These are phyloP conservation scores for Guillardia theta DNA, from an alignment of 78 protist genomes.

Conservation along the genomic window DNA sequence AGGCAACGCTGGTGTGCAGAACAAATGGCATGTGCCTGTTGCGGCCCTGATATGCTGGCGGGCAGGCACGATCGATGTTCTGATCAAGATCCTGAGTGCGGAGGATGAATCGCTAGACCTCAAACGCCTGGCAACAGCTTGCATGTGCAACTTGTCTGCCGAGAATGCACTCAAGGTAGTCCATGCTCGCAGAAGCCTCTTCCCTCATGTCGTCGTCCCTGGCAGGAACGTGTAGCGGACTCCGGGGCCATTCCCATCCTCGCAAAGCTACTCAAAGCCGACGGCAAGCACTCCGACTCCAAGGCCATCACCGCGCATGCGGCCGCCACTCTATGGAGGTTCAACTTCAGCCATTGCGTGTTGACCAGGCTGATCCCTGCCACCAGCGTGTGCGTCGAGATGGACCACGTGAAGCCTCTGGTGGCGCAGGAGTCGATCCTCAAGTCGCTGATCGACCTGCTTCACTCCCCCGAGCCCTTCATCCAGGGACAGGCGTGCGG, in stretches of 20 bases:
- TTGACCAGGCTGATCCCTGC: neutral
- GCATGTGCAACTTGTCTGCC: slow-evolving; percentile 8
- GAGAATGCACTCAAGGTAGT: neutral
- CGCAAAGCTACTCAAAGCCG: neutral
- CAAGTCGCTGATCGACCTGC: neutral
- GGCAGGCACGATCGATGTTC: neutral
- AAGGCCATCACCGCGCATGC: neutral
- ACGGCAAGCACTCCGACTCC: neutral
- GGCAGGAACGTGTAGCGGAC: no score
- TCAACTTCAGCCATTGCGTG: neutral
- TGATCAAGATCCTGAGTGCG: neutral
- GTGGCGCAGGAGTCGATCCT: neutral
- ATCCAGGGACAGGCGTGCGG: slow-evolving; percentile 15
- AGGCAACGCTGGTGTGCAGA: neutral
- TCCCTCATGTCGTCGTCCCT: neutral
- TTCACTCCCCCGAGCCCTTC: neutral
- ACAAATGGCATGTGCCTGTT: neutral
- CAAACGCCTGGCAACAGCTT: neutral
- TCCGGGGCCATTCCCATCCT: neutral
- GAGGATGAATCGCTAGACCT: neutral
- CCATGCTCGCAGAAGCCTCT: no score
- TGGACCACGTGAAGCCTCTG: neutral
- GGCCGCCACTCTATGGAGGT: neutral
- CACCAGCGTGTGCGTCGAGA: slow-evolving; percentile 1
- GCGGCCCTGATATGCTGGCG: neutral